These are phyloP conservation scores for Phytophthora podocarpi DNA, from an alignment of 352 stramenopile genomes.

Conservation along the genomic window DNA sequence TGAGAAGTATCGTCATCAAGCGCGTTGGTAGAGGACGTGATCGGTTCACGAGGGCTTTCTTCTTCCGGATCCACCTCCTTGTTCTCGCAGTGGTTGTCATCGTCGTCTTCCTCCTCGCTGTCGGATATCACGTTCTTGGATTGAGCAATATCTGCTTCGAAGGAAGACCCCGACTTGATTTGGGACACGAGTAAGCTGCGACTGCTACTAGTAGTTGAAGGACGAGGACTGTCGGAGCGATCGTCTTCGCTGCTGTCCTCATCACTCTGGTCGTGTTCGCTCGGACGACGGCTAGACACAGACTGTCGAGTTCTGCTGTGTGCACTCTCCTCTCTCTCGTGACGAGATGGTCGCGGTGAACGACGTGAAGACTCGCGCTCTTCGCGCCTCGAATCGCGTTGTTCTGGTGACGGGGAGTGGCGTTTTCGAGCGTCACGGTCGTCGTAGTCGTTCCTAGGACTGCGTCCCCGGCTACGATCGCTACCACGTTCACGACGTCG, in stretches of 20 bases:
- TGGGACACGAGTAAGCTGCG: constrained; percentile 57
- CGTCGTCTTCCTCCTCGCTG: constrained; percentile 40
- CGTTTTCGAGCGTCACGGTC: constrained; percentile 13
- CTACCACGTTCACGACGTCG: constrained; percentile 2
- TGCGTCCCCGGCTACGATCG: constrained; percentile 7
- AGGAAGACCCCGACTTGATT: constrained; percentile 56
- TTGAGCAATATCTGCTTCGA: background rate
- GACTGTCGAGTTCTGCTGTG: background rate
- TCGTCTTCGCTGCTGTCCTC: constrained; percentile 43
- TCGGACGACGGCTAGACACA: constrained; percentile 1
- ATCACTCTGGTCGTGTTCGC: constrained; percentile 18
- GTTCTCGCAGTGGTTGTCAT: constrained; percentile 32
- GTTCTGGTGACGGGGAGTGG: constrained; percentile 17
- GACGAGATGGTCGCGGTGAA: background rate
- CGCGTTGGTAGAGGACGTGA: constrained; percentile 13
- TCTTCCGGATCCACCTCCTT: constrained; percentile 43
- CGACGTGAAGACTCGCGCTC: constrained; percentile 8
- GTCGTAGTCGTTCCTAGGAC: constrained; percentile 5
- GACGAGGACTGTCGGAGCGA: constrained; percentile 23
- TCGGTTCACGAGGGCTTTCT: constrained; percentile 43
- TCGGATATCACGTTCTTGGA: constrained; percentile 33
- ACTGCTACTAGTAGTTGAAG: constrained; percentile 35
- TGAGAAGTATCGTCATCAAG: constrained; percentile 19
- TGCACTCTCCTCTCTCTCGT: constrained; percentile 11
- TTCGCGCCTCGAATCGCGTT: constrained; percentile 11